These are phyloP conservation scores for Choanephora cucurbitarum DNA, from an alignment of 371 early-diverging fungal species.

Conservation along the genomic window DNA sequence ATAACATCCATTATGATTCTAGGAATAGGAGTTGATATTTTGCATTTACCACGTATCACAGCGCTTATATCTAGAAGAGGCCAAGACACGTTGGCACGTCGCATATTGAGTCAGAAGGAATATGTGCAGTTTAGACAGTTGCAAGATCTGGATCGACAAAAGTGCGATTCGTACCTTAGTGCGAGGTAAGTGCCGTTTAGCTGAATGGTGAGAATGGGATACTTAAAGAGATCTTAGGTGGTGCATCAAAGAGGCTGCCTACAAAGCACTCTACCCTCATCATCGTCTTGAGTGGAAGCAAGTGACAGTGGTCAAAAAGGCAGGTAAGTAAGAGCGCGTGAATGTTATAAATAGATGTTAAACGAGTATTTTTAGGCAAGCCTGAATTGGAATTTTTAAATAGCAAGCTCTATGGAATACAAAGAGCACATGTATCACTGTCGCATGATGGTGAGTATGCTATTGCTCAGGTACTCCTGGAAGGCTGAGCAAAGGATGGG, in stretches of 20 bases:
- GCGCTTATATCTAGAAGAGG: conserved; percentile 36
- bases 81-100: conserved; percentile 34
- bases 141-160: conserved; percentile 6
- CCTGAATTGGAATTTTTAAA: conserved; percentile 48
- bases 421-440: conserved; percentile 54
- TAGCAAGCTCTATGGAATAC: conserved; percentile 35
- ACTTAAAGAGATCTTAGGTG: too few species aligned
- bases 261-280: conserved; percentile 65
- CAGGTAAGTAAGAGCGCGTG: conserved; percentile 21
- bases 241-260: conserved; percentile 69
- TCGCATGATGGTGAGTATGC: conserved; percentile 72
- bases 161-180: conserved; percentile 31
- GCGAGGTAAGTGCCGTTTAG: conserved; percentile 31
- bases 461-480: conserved; percentile 64
- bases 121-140: conserved; percentile 27
- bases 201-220: neutral
- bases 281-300: conserved; percentile 68
- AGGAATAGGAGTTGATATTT: conserved; percentile 63
- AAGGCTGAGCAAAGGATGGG: conserved; percentile 30
- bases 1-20: conserved; percentile 43
- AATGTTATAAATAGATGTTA: conserved; percentile 1
- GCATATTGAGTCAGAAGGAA: conserved; percentile 49
- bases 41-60: conserved; percentile 51
- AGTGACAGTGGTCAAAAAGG: conserved; percentile 54
- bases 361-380: conserved; percentile 40